Conservation (phyloP, 2,329 filamentous ascomycete species). For the Botrytis pseudocinerea region DNA sequence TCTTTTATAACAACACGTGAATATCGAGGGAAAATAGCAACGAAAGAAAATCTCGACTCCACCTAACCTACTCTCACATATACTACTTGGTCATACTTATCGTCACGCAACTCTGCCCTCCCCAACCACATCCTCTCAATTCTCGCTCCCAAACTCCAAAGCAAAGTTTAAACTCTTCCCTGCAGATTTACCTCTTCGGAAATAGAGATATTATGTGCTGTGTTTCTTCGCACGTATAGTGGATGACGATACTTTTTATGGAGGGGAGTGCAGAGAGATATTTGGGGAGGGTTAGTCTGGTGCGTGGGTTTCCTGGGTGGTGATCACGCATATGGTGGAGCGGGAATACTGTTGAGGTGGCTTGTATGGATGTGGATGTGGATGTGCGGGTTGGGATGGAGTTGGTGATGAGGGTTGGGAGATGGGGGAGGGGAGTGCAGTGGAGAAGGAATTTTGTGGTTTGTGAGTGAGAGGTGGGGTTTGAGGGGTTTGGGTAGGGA, state of each 20-base stretch:
- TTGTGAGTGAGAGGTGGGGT: not conserved
- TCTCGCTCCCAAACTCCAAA: not conserved
- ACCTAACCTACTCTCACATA: not conserved
- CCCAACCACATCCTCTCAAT: not conserved
- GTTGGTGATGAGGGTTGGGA: not conserved
- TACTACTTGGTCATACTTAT: not conserved
- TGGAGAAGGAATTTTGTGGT: not conserved
- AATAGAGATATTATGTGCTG: not conserved
- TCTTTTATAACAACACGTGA: no score
- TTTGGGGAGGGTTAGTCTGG: not conserved
- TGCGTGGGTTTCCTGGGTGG: not conserved
- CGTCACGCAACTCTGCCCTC: not conserved
- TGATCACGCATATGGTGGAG: not conserved
- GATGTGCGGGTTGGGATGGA: not conserved
- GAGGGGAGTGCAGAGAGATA: not conserved
- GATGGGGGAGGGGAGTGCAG: not conserved
- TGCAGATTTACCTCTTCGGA: not conserved
- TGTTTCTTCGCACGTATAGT: not conserved
- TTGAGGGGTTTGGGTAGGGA: not conserved
- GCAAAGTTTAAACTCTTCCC: not conserved
- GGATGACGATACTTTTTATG: slow-evolving; percentile 1
- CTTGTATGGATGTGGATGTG: not conserved
- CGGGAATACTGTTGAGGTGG: not conserved
- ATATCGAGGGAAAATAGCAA: not conserved
- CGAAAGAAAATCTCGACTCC: not conserved